These are phyloP conservation scores for Aspergillus caelatus DNA, from an alignment of 2,329 filamentous ascomycete genomes.

Conservation along the genomic window DNA sequence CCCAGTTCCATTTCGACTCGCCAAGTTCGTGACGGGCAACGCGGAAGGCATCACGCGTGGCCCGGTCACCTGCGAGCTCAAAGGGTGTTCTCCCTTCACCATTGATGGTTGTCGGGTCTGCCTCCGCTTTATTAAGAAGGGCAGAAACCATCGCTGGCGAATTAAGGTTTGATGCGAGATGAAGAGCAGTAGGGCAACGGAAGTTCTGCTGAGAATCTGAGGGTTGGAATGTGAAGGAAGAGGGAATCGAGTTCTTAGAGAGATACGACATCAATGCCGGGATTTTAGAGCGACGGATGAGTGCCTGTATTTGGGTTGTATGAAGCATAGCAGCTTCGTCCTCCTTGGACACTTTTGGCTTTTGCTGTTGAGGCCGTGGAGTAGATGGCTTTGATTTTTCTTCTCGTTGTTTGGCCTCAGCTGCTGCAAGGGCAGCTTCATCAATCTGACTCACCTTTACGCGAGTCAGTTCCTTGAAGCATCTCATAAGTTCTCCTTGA, in stretches of 20 bases:
- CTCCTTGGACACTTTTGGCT: conserved; percentile 73
- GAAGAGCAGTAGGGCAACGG: conserved; percentile 81
- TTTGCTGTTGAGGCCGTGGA: conserved; percentile 37
- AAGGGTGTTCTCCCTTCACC: conserved; percentile 82
- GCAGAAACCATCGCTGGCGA: conserved; percentile 75
- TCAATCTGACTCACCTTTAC: conserved; percentile 82
- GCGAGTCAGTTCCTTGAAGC: conserved; percentile 89
- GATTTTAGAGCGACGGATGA: conserved; percentile 86
- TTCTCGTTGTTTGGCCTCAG: conserved; percentile 51
- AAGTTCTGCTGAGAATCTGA: conserved; percentile 67
- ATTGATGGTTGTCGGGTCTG: conserved; percentile 72
- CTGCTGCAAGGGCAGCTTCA: conserved; percentile 61
- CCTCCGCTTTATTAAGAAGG: conserved; percentile 72
- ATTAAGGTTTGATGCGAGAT: conserved; percentile 82
- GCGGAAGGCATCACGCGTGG: conserved; percentile 88
- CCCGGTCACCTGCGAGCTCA: conserved; percentile 81
- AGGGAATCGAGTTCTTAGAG: conserved; percentile 69
- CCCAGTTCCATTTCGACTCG: conserved; percentile 78
- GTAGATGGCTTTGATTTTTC: conserved; percentile 37
- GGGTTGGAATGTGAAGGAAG: conserved; percentile 77
- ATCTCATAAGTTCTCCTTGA: conserved; percentile 90
- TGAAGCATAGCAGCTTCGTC: conserved; percentile 82
- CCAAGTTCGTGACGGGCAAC: conserved; percentile 82
- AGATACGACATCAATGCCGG: conserved; percentile 86
- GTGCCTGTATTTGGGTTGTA: conserved; percentile 82